These are phyloP conservation scores for Petrea volubilis DNA, from an alignment of 257 asterid genomes.

Conservation along the genomic window DNA sequence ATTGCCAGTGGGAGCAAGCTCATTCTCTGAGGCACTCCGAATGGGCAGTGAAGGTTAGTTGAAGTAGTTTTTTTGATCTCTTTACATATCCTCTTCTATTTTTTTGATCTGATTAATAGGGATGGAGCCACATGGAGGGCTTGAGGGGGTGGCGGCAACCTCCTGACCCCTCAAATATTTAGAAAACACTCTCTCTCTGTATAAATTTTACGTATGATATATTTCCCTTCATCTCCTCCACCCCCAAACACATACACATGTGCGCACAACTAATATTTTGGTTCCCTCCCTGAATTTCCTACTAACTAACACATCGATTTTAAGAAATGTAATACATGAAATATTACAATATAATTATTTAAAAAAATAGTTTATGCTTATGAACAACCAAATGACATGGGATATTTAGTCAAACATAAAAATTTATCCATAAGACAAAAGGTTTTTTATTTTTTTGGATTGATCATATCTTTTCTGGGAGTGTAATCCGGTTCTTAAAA, in stretches of 20 bases:
- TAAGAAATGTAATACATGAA: not conserved
- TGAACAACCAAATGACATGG: not conserved
- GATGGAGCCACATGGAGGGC: too few relatives aligned
- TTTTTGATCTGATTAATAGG: not conserved
- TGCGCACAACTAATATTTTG: too few relatives aligned
- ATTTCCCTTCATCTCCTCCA: too few relatives aligned
- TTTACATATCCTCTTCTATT: not conserved
- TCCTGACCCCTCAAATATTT: too few relatives aligned
- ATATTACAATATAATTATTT: not conserved
- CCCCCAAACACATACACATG: too few relatives aligned
- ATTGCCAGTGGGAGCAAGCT: constrained; percentile 87
- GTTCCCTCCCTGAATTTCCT: too few relatives aligned
- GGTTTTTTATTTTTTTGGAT: not conserved
- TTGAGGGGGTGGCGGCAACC: too few relatives aligned
- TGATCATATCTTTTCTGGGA: not conserved
- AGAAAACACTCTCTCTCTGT: too few relatives aligned
- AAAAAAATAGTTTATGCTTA: not conserved
- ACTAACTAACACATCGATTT: not conserved
- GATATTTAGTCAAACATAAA: not conserved
- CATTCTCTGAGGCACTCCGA: constrained; percentile 83
- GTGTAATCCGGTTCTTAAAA: not conserved
- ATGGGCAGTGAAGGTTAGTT: constrained; percentile 96
- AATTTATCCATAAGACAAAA: not conserved
- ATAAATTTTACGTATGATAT: too few relatives aligned
- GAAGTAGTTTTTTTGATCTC: not conserved